phyloP scores from a whole-genome alignment of 1,284 basidiomycete species.

The Boletus putidus region DNA sequence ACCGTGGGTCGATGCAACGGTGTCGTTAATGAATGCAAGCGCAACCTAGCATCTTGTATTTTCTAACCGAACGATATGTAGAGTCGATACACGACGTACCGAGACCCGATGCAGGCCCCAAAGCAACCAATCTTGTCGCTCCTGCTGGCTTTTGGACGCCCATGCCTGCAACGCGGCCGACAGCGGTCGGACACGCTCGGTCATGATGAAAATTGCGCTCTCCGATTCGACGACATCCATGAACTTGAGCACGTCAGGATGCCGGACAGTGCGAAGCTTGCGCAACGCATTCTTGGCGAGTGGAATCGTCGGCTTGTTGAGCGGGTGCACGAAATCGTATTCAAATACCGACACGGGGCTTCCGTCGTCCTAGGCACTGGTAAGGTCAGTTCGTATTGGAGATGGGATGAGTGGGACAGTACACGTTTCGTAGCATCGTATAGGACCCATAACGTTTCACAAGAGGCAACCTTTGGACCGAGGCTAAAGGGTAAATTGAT shows the following conservation, averaged over 20 bases:
- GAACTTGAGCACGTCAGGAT: conserved; percentile 95
- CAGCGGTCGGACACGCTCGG: conserved; percentile 86
- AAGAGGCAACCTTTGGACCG: conserved; percentile 70
- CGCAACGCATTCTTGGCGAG: conserved; percentile 90
- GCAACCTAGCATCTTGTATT: conserved; percentile 61
- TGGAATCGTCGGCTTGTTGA: conserved; percentile 60
- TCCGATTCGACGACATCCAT: conserved; percentile 93
- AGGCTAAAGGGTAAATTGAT: conserved; percentile 87
- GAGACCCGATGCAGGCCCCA: conserved; percentile 94
- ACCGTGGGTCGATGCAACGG: conserved; percentile 86
- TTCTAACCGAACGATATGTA: conserved; percentile 9
- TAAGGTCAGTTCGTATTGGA: conserved; percentile 26
- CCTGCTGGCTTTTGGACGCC: conserved; percentile 61
- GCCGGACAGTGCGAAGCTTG: conserved; percentile 88
- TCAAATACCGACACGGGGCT: conserved; percentile 85
- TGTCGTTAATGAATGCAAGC: conserved; percentile 87
- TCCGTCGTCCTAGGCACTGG: conserved; percentile 74
- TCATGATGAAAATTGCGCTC: conserved; percentile 87
- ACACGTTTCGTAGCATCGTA: conserved; percentile 89
- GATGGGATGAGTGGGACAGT: conserved; percentile 28
- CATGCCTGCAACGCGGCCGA: conserved; percentile 63
- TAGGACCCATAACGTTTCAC: conserved; percentile 82
- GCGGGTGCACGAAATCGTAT: conserved; percentile 71
- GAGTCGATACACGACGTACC: conserved; percentile 44
- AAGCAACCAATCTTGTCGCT: conserved; percentile 83